phyloP scores from a whole-genome alignment of 352 stramenopile species.

The Hyaloperonospora brassicae region DNA sequence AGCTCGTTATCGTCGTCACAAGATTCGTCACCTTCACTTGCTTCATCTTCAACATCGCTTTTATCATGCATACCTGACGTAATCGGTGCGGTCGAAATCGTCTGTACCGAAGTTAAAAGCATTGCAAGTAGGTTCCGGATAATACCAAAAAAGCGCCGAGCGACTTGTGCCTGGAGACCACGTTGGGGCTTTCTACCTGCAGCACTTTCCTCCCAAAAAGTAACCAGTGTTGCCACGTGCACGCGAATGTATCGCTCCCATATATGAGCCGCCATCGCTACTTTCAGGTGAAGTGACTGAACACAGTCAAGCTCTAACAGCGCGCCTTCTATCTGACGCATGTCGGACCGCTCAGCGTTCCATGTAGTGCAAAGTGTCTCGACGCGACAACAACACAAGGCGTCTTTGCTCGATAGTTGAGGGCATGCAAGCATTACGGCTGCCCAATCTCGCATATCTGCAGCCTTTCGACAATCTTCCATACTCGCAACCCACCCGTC shows the following conservation, averaged over 20 bases:
- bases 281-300: constrained; percentile 28
- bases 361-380: constrained; percentile 59
- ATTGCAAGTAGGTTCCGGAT: constrained; percentile 53
- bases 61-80: constrained; percentile 11
- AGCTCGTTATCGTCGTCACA: constrained; percentile 26
- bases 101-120: constrained; percentile 31
- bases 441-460: constrained; percentile 62
- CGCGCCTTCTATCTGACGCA: constrained; percentile 77
- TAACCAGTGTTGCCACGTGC: constrained; percentile 72
- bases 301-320: constrained; percentile 55
- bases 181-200: constrained; percentile 54
- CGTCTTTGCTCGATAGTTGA: constrained; percentile 49
- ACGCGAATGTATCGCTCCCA: constrained; percentile 79
- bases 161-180: constrained; percentile 67
- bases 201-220: constrained; percentile 77
- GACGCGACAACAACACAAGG: constrained; percentile 61
- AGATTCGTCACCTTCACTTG: constrained; percentile 19
- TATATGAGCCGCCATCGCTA: constrained; percentile 61
- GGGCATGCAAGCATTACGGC: constrained; percentile 48
- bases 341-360: constrained; percentile 76
- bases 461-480: constrained; percentile 51
- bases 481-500: constrained; percentile 58
- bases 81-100: constrained; percentile 6
- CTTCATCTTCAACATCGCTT: constrained; percentile 26
- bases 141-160: constrained; percentile 69